Evolutionary conservation across 1,284 basidiomycete species (phyloP), one percentile per base, ranked within the genome.

Genomic region (Caloboletus inedulis): DNA sequence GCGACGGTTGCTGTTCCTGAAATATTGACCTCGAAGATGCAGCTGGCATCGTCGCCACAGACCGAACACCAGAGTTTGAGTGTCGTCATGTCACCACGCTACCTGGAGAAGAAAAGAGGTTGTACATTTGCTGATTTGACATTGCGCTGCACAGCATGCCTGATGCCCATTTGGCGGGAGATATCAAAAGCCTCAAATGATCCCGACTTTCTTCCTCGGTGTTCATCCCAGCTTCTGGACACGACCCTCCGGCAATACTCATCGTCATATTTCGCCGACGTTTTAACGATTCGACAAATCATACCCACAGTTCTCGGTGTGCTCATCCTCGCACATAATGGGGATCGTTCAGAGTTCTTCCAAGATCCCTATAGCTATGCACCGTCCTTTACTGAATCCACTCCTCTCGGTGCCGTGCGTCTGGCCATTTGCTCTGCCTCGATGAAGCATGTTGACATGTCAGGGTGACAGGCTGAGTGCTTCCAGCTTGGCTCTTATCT

Each of bases 241-340:
- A 30, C 4, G 25, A 48, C 45, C 25, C 41, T 37, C 45, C 31
- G 31, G 29, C 29, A 46, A 36, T 7, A 43, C 45, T 40, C n/a
- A 23, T 33, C n/a, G 21, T 43, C 25, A n/a, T 36, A 45, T 42
- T 25, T 42, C 19, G 10, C 35, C 30, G 4, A 39, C 49, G n/a
- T 45, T 49, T 52, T 23, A 36, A 64, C 63, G 42, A 66, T 47
- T 51, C 49, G 25, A 63, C 34, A 16, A 68, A 23, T 62, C 63
- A 75, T 84, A 72, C 81, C 84, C 60, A 80, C 78, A 70, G 81
- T 91, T 56, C 81, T 88, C 58, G 91, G 91, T 66, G 85, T 89
- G 55, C 82, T 94, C 62, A 77, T 92, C 65, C 77, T 94, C 63
- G 85, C 87, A 53, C 84, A 89, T 56, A 91, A 89, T 61, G 92